Conservation (phyloP, 768 basidiomycete genomes). For the Lactarius deliciosus region DNA sequence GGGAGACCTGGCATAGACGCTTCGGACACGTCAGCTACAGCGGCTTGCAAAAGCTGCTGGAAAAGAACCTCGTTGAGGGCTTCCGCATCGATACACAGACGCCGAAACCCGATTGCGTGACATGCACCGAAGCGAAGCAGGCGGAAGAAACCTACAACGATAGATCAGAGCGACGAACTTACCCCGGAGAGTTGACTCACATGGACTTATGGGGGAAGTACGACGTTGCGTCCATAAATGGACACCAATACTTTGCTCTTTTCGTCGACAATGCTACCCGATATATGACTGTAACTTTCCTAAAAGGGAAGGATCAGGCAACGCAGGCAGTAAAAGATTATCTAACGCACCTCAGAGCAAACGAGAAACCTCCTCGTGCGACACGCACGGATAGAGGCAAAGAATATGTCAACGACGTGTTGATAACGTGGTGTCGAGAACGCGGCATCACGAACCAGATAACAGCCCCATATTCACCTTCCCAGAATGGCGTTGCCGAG, state of each 20-base stretch:
- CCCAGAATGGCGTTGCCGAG: too few relatives aligned
- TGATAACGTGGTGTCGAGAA: too few relatives aligned
- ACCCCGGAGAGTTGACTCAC: neutral
- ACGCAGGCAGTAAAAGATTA: too few relatives aligned
- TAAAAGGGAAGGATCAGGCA: too few relatives aligned
- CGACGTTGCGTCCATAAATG: neutral
- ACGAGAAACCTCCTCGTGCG: too few relatives aligned
- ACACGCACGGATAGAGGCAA: too few relatives aligned
- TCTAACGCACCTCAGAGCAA: too few relatives aligned
- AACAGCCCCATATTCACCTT: too few relatives aligned
- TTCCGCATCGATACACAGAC: neutral
- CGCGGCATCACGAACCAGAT: too few relatives aligned
- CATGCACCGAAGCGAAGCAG: neutral
- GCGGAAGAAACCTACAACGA: neutral
- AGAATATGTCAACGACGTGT: too few relatives aligned
- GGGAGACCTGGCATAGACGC: neutral
- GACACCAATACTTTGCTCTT: neutral
- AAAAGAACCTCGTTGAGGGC: fast-evolving
- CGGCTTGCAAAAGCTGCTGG: neutral
- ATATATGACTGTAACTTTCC: too few relatives aligned
- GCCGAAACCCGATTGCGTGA: neutral
- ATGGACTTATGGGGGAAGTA: conserved; percentile 2
- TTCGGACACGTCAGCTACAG: neutral
- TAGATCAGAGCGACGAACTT: too few relatives aligned
- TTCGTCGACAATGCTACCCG: neutral